Conservation (phyloP, 345 rosid genomes). For the Acer campestre region DNA sequence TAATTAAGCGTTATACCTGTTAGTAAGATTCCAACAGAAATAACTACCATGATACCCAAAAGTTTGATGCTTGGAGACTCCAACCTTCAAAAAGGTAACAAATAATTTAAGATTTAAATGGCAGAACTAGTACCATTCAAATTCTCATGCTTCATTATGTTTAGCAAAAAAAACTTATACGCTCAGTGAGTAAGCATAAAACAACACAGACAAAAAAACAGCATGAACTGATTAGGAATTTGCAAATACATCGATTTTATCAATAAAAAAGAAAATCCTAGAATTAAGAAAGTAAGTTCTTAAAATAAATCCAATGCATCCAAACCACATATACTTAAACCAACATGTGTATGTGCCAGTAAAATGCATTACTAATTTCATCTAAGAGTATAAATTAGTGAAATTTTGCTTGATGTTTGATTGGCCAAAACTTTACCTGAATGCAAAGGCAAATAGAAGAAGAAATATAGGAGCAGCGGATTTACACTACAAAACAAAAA, state of each 20-base stretch:
- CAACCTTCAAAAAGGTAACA: constrained; percentile 54
- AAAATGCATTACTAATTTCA: neutral
- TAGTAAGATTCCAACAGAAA: constrained; percentile 83
- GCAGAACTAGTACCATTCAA: neutral
- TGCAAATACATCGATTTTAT: neutral
- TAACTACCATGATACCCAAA: constrained; percentile 77
- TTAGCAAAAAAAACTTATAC: neutral
- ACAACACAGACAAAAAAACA: neutral
- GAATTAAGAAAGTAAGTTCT: neutral
- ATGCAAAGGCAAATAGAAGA: constrained; percentile 95
- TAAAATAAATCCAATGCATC: neutral
- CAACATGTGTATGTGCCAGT: neutral
- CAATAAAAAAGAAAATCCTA: neutral
- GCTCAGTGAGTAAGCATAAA: neutral
- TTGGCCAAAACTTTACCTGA: constrained; percentile 64
- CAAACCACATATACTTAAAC: neutral
- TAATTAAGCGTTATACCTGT: constrained; percentile 57
- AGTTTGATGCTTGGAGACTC: constrained; percentile 97
- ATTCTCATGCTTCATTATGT: constrained; percentile 1
- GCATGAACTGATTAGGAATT: neutral
- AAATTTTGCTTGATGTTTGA: neutral
- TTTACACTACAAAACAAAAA: constrained; percentile 75
- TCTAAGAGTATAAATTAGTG: neutral
- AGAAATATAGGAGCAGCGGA: constrained; percentile 98
- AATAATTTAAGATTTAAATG: neutral